Evolutionary conservation across 176 grass and related monocot species (phyloP).

Genomic region (Hsuehochloa calcarea): DNA sequence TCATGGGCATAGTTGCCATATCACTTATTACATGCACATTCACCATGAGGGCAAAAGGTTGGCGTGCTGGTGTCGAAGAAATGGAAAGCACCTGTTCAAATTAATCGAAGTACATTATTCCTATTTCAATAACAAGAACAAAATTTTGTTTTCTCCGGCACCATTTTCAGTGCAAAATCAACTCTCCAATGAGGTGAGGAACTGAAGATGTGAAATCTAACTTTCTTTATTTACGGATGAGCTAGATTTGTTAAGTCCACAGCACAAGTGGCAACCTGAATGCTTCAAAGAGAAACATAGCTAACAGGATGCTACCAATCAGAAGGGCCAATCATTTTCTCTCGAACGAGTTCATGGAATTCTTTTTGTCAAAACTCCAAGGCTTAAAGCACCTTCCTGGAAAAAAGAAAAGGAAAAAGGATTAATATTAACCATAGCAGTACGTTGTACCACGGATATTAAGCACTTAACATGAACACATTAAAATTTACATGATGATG

Average conservation of each 20-base stretch:
- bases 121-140: no score
- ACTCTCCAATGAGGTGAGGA: slow-evolving; percentile 19
- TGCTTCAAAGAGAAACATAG: slow-evolving; percentile 15
- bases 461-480: neutral
- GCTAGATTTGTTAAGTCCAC: neutral
- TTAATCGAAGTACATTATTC: neutral
- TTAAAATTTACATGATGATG: slow-evolving; percentile 8
- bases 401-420: slow-evolving; percentile 17
- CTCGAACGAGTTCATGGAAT: slow-evolving; percentile 72
- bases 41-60: neutral
- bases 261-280: slow-evolving; percentile 16
- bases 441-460: neutral
- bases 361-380: slow-evolving; percentile 74
- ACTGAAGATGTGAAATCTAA: slow-evolving; percentile 3
- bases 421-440: neutral
- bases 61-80: neutral
- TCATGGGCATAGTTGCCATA: no score
- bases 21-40: neutral
- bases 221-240: slow-evolving; percentile 40
- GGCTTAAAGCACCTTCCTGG: slow-evolving; percentile 68
- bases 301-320: slow-evolving; percentile 35
- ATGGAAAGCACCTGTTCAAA: neutral
- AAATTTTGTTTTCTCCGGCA: slow-evolving; percentile 7
- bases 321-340: slow-evolving; percentile 86
- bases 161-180: slow-evolving; percentile 46